These are phyloP conservation scores for Pleurotus cornucopiae DNA, from an alignment of 768 basidiomycete genomes.

Conservation along the genomic window DNA sequence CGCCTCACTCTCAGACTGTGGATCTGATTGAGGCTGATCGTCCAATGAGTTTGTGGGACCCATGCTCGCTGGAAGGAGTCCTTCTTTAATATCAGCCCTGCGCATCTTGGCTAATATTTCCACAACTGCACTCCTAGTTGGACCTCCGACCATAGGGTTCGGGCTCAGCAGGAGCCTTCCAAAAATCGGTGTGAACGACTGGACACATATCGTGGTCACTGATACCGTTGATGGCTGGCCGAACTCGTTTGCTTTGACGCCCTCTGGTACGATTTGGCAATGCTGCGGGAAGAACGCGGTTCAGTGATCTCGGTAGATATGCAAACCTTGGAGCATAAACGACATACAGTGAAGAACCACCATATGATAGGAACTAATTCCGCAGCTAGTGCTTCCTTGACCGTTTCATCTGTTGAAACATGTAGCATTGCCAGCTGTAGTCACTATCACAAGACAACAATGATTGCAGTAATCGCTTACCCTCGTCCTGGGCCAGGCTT, in stretches of 20 bases:
- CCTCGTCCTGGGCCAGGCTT: slow-evolving; percentile 81
- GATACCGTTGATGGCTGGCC: slow-evolving; percentile 29
- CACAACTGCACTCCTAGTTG: slow-evolving; percentile 73
- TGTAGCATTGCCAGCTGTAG: slow-evolving; percentile 1
- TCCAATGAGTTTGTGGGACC: slow-evolving; percentile 11
- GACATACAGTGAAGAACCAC: slow-evolving; percentile 80
- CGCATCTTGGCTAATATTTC: slow-evolving; percentile 70
- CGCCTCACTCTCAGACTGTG: slow-evolving; percentile 27
- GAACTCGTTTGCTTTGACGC: slow-evolving; percentile 26
- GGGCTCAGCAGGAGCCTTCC: slow-evolving; percentile 84
- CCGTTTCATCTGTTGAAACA: slow-evolving; percentile 62
- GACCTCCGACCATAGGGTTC: slow-evolving; percentile 67
- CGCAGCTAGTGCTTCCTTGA: slow-evolving; percentile 82
- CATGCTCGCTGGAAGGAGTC: slow-evolving; percentile 12
- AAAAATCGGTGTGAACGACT: slow-evolving; percentile 88
- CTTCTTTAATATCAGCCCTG: slow-evolving; percentile 48
- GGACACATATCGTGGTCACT: slow-evolving; percentile 60
- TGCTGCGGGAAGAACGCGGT: slow-evolving; percentile 34
- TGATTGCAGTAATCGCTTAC: slow-evolving; percentile 33
- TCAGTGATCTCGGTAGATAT: not conserved
- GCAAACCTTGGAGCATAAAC: slow-evolving; percentile 4
- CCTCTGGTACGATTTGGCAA: slow-evolving; percentile 62
- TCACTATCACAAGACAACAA: slow-evolving; percentile 8
- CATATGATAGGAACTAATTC: slow-evolving; percentile 81
- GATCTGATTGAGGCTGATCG: not conserved